Evolutionary conservation across 768 basidiomycete genomes (phyloP).

Genomic region (Mrakia blollopis): DNA sequence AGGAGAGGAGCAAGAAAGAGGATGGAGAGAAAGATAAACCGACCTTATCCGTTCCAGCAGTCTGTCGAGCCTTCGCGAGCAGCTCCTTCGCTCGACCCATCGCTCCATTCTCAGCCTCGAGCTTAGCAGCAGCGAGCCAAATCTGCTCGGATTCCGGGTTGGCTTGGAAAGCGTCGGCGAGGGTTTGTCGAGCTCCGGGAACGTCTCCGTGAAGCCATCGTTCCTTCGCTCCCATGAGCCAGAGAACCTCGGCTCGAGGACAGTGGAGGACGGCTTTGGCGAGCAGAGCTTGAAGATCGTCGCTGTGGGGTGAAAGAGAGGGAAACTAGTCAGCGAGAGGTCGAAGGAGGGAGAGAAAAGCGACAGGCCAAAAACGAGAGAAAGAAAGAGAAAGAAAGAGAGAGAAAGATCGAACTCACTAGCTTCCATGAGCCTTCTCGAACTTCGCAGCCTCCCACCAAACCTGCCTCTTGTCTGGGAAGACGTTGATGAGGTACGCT

Average conservation of each 20-base stretch:
- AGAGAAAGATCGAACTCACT: constrained; percentile 48
- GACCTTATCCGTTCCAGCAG: constrained; percentile 82
- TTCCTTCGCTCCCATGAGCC: constrained; percentile 98
- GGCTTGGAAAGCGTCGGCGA: constrained; percentile 83
- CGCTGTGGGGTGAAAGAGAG: constrained; percentile 47
- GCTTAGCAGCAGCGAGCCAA: constrained; percentile 94
- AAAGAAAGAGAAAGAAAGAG: neutral
- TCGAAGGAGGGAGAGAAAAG: neutral
- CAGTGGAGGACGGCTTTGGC: constrained; percentile 79
- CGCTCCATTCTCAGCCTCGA: constrained; percentile 93
- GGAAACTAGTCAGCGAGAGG: neutral
- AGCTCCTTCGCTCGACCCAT: constrained; percentile 78
- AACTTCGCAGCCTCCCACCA: constrained; percentile 91
- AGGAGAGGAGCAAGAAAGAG: neutral
- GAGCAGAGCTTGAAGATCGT: constrained; percentile 75
- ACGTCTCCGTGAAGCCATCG: constrained; percentile 89
- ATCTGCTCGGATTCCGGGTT: constrained; percentile 97
- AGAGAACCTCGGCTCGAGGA: constrained; percentile 90
- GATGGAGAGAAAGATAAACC: neutral
- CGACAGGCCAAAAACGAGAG: no score
- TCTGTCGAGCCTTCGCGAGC: constrained; percentile 77
- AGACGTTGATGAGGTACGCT: constrained; percentile 85
- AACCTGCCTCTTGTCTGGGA: constrained; percentile 74
- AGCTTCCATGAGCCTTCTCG: constrained; percentile 83
- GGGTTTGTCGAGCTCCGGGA: constrained; percentile 78